These are phyloP conservation scores for Metroxylon sagu DNA, from an alignment of 176 grass and related monocot species.

Conservation along the genomic window DNA sequence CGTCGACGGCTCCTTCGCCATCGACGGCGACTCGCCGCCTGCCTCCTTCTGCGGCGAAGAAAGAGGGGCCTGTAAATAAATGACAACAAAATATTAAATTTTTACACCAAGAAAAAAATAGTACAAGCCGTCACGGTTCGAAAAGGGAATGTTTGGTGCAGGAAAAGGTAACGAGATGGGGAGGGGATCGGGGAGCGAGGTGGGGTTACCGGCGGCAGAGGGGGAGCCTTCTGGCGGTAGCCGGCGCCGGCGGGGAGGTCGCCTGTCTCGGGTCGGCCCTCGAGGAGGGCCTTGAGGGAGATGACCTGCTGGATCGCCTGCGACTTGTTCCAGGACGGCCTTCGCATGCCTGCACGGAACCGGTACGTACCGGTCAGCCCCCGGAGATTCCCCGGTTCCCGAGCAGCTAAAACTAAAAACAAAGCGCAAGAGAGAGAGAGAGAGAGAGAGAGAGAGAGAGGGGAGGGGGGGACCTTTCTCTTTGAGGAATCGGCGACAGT, in stretches of 20 bases:
- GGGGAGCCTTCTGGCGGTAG: conserved; percentile 10
- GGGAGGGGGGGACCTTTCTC: conserved; percentile 22
- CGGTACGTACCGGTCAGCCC: neutral
- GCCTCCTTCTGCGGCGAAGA: conserved; percentile 11
- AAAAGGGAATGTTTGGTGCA: neutral
- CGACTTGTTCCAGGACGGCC: conserved; percentile 52
- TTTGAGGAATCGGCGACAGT: conserved; percentile 47
- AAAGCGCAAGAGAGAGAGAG: neutral
- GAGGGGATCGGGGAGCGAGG: too few species aligned
- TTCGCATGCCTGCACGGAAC: conserved; percentile 32
- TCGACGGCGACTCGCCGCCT: neutral
- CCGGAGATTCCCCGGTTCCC: neutral
- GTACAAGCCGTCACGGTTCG: neutral
- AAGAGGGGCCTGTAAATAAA: neutral
- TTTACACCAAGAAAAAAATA: neutral
- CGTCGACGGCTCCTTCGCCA: conserved; percentile 13
- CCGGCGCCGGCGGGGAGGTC: conserved; percentile 15
- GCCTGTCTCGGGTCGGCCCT: conserved; percentile 22
- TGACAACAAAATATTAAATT: neutral
- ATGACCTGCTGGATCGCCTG: conserved; percentile 49
- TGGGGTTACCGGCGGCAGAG: neutral
- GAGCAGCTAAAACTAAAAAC: too few species aligned
- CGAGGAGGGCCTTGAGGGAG: conserved; percentile 38
- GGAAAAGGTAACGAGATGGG: too few species aligned
- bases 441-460: neutral